A percentile compares a stretch with the other conserved stretches of the same genome.
Conservation (phyloP, 139 green algal genomes). For the Picochlorum sp. region DNA sequence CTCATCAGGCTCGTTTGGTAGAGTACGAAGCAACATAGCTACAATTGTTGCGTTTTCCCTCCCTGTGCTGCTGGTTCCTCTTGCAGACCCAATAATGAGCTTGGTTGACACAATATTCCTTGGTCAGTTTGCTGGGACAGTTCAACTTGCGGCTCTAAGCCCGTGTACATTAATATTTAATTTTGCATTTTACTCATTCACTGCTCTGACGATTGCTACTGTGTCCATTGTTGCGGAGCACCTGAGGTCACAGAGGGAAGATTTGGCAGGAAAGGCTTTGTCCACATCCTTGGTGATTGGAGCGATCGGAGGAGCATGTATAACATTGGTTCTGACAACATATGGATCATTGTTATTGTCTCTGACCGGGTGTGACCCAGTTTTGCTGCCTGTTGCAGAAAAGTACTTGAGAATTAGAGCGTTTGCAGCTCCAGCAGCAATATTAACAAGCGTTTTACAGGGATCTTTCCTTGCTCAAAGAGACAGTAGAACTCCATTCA, state of each 20-base stretch:
- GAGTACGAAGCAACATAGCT: background rate
- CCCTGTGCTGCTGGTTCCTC: slow-evolving; percentile 48
- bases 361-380: slow-evolving; percentile 36
- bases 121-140: slow-evolving; percentile 33
- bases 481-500: slow-evolving; percentile 43
- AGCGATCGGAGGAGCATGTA: background rate
- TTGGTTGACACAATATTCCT: slow-evolving; percentile 68
- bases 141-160: slow-evolving; percentile 61
- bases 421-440: slow-evolving; percentile 55
- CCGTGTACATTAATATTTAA: slow-evolving; percentile 65
- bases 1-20: background rate
- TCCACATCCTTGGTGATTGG: slow-evolving; percentile 14
- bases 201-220: slow-evolving; percentile 39
- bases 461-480: slow-evolving; percentile 34
- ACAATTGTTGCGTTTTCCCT: slow-evolving; percentile 19
- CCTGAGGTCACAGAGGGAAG: slow-evolving; percentile 6
- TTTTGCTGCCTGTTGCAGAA: slow-evolving; percentile 34
- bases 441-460: slow-evolving; percentile 47
- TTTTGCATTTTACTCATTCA: slow-evolving; percentile 56
- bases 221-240: slow-evolving; percentile 23
- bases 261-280: slow-evolving; percentile 1
- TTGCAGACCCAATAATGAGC: slow-evolving; percentile 73
- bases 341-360: slow-evolving; percentile 32
- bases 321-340: slow-evolving; percentile 15
- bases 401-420: slow-evolving; percentile 66